A percentile compares a stretch with the other conserved stretches of the same genome.
Conservation (phyloP, 2,329 filamentous ascomycete genomes). For the Xylariaceae sp. region DNA sequence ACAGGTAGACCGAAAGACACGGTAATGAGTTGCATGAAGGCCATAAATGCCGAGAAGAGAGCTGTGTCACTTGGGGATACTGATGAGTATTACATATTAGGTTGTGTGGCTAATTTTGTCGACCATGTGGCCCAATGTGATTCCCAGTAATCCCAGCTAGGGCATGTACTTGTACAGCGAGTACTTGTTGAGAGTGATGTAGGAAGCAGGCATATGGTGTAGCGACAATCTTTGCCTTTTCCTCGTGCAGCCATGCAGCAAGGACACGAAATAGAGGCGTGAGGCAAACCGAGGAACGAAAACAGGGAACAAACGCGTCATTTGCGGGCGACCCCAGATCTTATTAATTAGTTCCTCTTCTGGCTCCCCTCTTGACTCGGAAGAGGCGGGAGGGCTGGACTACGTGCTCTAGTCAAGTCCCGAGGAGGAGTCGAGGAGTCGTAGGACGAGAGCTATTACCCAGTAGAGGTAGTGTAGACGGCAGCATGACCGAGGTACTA, state of each 20-base stretch:
- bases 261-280: constrained; percentile 31
- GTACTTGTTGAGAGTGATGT: constrained; percentile 22
- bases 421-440: too few relatives aligned
- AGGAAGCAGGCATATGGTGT: constrained; percentile 26
- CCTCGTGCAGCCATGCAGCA: constrained; percentile 29
- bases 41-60: constrained; percentile 15
- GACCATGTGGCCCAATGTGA: constrained; percentile 32
- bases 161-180: constrained; percentile 24
- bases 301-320: constrained; percentile 32
- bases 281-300: constrained; percentile 30
- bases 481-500: constrained; percentile 19
- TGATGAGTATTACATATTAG: constrained; percentile 30
- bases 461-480: constrained; percentile 5
- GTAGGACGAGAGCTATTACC: constrained; percentile 13
- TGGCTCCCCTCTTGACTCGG: neutral
- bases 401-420: constrained; percentile 24
- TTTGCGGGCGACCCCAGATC: constrained; percentile 29
- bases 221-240: constrained; percentile 35
- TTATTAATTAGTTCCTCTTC: constrained; percentile 21
- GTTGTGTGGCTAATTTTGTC: constrained; percentile 35
- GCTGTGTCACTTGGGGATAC: constrained; percentile 27
- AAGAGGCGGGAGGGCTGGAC: constrained; percentile 13
- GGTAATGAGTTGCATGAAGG: constrained; percentile 8
- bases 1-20: constrained; percentile 7
- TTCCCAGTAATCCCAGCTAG: constrained; percentile 31